These are phyloP conservation scores for Lithohypha guttulata DNA, from an alignment of 2,329 filamentous ascomycete species.

Conservation along the genomic window DNA sequence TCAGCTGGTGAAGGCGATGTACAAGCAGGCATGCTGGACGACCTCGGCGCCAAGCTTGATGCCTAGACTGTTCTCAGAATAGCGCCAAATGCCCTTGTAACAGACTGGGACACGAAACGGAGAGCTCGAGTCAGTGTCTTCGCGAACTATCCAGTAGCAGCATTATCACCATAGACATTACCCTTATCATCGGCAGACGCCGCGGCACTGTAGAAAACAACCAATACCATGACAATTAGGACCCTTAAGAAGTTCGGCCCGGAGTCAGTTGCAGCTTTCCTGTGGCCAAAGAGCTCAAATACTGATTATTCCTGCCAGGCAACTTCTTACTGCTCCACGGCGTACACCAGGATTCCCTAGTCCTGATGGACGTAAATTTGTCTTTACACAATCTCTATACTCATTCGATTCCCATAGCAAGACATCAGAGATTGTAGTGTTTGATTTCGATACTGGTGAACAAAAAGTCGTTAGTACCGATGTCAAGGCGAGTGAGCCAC, in stretches of 20 bases:
- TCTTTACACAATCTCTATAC: constrained; percentile 40
- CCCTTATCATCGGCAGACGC: no score
- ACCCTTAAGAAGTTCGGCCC: constrained; percentile 6
- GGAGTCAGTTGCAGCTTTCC: background rate
- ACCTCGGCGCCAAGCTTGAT: no score
- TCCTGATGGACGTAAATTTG: constrained; percentile 35
- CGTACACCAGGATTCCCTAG: constrained; percentile 36
- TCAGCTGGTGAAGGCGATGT: no score
- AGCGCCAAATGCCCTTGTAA: no score
- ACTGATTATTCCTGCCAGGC: constrained; percentile 23
- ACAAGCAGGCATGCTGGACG: no score
- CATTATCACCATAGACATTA: no score
- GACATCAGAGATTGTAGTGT: constrained; percentile 35
- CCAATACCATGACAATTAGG: constrained; percentile 2
- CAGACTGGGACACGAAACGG: no score
- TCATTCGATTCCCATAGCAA: constrained; percentile 40
- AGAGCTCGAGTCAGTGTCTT: no score
- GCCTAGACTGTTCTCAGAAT: no score
- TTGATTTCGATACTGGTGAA: constrained; percentile 33
- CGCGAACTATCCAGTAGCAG: no score
- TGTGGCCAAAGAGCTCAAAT: background rate
- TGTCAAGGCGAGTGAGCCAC: constrained; percentile 34
- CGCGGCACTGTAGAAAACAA: no score
- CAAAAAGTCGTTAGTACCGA: constrained; percentile 35
- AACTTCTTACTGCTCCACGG: constrained; percentile 37